Base-by-base conservation (phyloP, 495 filamentous ascomycete species). In the Penicillium arizonense region DNA sequence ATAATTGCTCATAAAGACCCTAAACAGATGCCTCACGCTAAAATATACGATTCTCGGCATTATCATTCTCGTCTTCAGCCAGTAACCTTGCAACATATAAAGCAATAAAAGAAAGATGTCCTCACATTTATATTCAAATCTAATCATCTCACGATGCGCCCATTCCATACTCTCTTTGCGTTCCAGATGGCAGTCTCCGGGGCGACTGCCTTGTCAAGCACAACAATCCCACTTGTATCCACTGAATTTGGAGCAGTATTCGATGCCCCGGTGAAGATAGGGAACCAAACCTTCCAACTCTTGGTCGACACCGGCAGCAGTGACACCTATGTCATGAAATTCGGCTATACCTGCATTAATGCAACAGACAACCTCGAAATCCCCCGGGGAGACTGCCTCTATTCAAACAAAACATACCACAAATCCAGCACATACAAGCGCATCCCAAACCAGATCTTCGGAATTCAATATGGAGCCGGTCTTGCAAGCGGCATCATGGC, bases 231-330 rank as follows among this genome's bases (percentile, higher is more conserved):
- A 10, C 33, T 62, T 28, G 34, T 54, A 0, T 36, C 57, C 8
- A 55, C 63, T 1, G 38, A 61, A 40, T 61, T 50, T 39, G 64
- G 67, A 12, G 52, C 52, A 11, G 46, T 59, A 4, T 70, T 67
- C 40, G 55, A 70, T 23, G 55, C 50, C 3, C 44, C 52, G 11
- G 48, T 68, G 13, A 58, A 52, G 0, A 51, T 70, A 20, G 63
- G 59, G 16, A 57, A 51, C 23, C 61, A 67, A 21, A 74, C 62
- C 1, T 80, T 84, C 55, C 53, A 71, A 5, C 61, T 80, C 12
- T 74, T 81, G 23, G 67, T 88, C 42, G 85, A 87, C 59, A 87
- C 82, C 13, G 84, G 85, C 5, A 82, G 77, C 53, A 77, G 72
- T 54, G 85, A 88, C 56, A 84, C 81, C 7, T 87, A 82, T 76